phyloP scores from a whole-genome alignment of 768 basidiomycete genomes.

The Boletus reticulatus region DNA sequence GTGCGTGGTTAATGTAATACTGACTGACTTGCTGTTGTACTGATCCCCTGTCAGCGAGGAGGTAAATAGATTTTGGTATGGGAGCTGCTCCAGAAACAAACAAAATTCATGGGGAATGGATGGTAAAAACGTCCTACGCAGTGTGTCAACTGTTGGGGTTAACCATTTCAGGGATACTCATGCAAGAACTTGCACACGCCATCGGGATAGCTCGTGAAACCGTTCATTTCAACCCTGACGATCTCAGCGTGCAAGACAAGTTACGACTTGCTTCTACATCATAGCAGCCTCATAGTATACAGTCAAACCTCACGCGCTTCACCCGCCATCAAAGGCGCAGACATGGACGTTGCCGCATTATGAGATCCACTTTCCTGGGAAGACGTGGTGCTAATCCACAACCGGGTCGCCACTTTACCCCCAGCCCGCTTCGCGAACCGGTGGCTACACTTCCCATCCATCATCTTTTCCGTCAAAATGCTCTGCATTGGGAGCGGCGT shows the following conservation, averaged over 20 bases:
- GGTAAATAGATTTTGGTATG: neutral
- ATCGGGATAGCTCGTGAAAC: too few species aligned
- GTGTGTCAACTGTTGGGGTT: too few species aligned
- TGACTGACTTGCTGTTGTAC: too few species aligned
- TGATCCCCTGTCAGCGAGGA: neutral
- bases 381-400: too few species aligned
- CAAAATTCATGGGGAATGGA: too few species aligned
- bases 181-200: too few species aligned
- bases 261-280: too few species aligned
- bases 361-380: neutral
- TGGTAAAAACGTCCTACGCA: too few species aligned
- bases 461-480: neutral
- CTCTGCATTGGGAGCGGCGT: neutral
- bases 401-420: neutral
- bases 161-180: too few species aligned
- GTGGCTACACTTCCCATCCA: neutral
- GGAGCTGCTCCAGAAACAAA: too few species aligned
- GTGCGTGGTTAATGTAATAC: neutral
- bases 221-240: neutral
- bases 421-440: neutral
- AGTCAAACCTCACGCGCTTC: neutral
- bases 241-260: neutral
- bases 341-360: neutral
- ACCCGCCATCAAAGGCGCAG: neutral
- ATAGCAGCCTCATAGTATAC: neutral